Evolutionary conservation across 257 asterid species (phyloP).

Genomic region (Cordia subcordata): DNA sequence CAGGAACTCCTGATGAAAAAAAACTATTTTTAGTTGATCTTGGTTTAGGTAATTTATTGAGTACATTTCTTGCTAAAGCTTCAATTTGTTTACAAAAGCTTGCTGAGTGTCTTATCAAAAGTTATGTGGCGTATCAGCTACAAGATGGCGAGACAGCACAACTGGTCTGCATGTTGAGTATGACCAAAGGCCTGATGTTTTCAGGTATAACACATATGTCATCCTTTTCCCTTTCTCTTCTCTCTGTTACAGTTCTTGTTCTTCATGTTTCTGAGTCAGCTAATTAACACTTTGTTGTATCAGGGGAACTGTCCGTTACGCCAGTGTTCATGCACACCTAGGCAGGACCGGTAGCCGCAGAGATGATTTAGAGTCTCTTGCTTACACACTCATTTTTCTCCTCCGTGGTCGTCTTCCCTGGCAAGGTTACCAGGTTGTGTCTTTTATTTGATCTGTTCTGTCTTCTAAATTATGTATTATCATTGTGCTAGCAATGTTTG

Average conservation of each 20-base stretch:
- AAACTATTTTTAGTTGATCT: slow-evolving; percentile 82
- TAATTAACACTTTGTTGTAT: slow-evolving; percentile 13
- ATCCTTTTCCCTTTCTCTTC: neutral
- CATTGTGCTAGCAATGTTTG: neutral
- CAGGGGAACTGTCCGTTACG: slow-evolving; percentile 95
- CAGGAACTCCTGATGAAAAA: slow-evolving; percentile 74
- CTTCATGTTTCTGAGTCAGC: slow-evolving; percentile 1
- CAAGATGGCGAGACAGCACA: slow-evolving; percentile 58
- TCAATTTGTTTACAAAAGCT: neutral
- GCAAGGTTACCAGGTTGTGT: slow-evolving; percentile 88
- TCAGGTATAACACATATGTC: slow-evolving; percentile 36
- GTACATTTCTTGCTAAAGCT: neutral
- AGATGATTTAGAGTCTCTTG: slow-evolving; percentile 92
- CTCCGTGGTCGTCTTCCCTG: slow-evolving; percentile 83
- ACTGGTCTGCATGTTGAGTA: slow-evolving; percentile 64
- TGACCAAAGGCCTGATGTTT: slow-evolving; percentile 85
- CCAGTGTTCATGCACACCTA: slow-evolving; percentile 83
- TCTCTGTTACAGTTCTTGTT: neutral
- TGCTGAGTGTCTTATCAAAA: slow-evolving; percentile 1
- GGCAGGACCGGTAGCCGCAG: slow-evolving; percentile 82
- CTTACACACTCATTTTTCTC: slow-evolving; percentile 76
- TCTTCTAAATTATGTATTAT: neutral
- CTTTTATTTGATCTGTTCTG: slow-evolving; percentile 2
- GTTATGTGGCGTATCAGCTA: slow-evolving; percentile 41
- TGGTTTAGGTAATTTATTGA: slow-evolving; percentile 54